Conservation (phyloP, 2,329 filamentous ascomycete species). For the Ascomycota sp. region DNA sequence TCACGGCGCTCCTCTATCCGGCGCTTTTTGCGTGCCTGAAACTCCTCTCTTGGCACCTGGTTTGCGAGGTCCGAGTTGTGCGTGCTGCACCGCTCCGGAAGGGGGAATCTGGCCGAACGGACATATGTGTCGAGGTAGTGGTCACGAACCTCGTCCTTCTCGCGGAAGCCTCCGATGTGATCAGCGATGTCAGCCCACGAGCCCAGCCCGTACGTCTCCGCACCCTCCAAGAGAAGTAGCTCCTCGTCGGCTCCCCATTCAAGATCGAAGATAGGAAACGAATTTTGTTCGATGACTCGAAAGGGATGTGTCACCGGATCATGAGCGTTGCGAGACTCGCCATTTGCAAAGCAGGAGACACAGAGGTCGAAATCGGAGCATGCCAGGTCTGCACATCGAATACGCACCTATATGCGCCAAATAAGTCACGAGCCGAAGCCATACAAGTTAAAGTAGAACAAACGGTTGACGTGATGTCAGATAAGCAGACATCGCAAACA, state of each 20-base stretch:
- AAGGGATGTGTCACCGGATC: conserved; percentile 73
- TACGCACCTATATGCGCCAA: conserved; percentile 49
- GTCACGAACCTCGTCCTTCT: conserved; percentile 87
- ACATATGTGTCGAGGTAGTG: conserved; percentile 85
- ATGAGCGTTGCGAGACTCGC: conserved; percentile 62
- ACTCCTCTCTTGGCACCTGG: conserved; percentile 71
- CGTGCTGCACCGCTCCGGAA: conserved; percentile 72
- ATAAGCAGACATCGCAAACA: conserved; percentile 91
- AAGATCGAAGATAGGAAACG: conserved; percentile 82
- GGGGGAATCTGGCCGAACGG: conserved; percentile 62
- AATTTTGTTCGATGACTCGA: conserved; percentile 94
- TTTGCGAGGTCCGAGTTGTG: conserved; percentile 61
- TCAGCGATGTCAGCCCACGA: conserved; percentile 97
- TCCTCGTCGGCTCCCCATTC: conserved; percentile 98
- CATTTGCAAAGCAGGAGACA: conserved; percentile 80
- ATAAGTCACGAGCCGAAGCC: background rate
- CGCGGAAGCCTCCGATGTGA: conserved; percentile 86
- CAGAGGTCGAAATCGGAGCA: conserved; percentile 95
- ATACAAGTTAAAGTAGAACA: conserved; percentile 12
- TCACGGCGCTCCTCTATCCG: conserved; percentile 86
- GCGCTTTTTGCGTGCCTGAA: conserved; percentile 80
- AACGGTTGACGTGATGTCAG: conserved; percentile 93
- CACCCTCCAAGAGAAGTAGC: conserved; percentile 76
- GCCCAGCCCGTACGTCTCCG: conserved; percentile 86
- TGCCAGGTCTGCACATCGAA: conserved; percentile 63